Conservation (phyloP, 192 early-diverging fungal genomes). For the Umbelopsis ramanniana region DNA sequence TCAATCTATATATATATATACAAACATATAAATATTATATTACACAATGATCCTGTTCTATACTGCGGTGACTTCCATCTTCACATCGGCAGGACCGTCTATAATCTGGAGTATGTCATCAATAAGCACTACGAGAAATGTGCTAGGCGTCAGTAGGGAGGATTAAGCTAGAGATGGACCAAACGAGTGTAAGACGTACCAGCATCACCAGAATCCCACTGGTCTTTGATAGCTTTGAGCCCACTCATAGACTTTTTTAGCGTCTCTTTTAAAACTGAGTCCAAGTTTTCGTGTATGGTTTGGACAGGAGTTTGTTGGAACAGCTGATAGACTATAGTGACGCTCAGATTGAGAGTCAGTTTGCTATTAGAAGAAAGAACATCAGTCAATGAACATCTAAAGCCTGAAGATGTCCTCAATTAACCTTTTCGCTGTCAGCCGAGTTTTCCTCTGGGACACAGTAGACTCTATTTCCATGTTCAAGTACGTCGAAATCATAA, state of each 20-base stretch:
- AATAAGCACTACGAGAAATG: not conserved
- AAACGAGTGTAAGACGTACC: not conserved
- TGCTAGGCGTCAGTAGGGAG: not conserved
- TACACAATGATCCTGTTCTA: not conserved
- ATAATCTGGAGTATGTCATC: not conserved
- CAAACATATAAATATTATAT: not conserved
- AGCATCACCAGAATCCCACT: constrained; percentile 16
- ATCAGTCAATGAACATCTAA: not conserved
- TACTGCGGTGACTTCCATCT: not conserved
- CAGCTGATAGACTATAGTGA: not conserved
- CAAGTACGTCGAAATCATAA: not conserved
- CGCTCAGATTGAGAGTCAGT: not conserved
- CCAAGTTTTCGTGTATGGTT: not conserved
- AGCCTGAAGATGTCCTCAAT: not conserved
- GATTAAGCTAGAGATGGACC: not conserved
- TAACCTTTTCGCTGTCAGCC: not conserved
- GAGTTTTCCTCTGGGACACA: not conserved
- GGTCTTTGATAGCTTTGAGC: not conserved
- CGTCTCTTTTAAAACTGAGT: not conserved
- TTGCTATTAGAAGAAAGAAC: not conserved
- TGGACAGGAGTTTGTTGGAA: not conserved
- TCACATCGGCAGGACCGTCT: not conserved
- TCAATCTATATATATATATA: not conserved
- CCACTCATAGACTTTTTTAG: not conserved
- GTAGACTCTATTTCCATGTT: not conserved